Evolutionary conservation across 768 basidiomycete species (phyloP).

Genomic region (Tricholoma matsutake): DNA sequence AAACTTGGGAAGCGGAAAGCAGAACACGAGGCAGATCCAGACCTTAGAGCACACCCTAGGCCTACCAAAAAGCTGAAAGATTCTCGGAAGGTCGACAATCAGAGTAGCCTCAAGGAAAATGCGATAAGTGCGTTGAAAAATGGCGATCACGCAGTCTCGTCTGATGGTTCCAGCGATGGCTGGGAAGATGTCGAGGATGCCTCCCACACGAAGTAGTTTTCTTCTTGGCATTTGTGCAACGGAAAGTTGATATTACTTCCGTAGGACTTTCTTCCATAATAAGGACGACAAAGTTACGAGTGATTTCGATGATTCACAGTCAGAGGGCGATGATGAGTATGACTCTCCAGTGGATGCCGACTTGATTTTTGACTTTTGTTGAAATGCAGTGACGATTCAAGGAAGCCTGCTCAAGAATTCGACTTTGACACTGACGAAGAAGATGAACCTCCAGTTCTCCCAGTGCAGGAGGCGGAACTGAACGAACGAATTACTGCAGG

Average conservation of each 20-base stretch:
- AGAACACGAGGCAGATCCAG: slow-evolving; percentile 30
- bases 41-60: slow-evolving; percentile 30
- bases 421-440: slow-evolving; percentile 65
- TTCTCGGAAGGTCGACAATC: slow-evolving; percentile 21
- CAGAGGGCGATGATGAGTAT: slow-evolving; percentile 45
- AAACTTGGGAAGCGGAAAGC: slow-evolving; percentile 77
- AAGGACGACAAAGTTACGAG: slow-evolving; percentile 45
- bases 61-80: slow-evolving; percentile 50
- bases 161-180: slow-evolving; percentile 40
- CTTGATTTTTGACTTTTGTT: background rate
- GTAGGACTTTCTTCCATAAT: slow-evolving; percentile 44
- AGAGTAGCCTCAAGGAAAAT: slow-evolving; percentile 28
- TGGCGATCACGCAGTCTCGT: slow-evolving; percentile 18
- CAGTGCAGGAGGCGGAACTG: slow-evolving; percentile 24
- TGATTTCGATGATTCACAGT: slow-evolving; percentile 41
- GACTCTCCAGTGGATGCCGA: slow-evolving; percentile 11
- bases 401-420: slow-evolving; percentile 53
- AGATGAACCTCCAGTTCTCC: slow-evolving; percentile 42
- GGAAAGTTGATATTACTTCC: slow-evolving; percentile 8
- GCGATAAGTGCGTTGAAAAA: slow-evolving; percentile 20
- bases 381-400: slow-evolving; percentile 43
- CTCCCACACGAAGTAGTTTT: slow-evolving; percentile 37
- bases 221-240: background rate
- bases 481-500: slow-evolving; percentile 18
- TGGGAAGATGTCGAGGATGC: slow-evolving; percentile 65